Base-by-base conservation (phyloP, 495 filamentous ascomycete species). In the Cercophora samala region DNA sequence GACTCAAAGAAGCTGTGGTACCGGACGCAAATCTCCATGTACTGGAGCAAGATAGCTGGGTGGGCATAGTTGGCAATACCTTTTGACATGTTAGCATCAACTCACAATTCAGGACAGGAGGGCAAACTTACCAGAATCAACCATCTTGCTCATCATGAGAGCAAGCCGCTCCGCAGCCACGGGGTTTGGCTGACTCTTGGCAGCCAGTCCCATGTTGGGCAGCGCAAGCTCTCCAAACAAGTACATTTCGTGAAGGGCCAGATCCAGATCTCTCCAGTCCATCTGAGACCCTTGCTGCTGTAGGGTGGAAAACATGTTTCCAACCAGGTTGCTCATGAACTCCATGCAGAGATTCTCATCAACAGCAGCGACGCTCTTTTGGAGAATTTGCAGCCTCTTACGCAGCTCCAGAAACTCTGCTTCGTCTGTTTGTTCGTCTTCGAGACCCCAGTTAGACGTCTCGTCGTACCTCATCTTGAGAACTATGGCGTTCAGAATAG, bases 371-470 rank as follows among this genome's bases (percentile, higher is more conserved):
- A 97, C 86, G 29, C 88, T 90, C 78, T 97, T 95, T 77, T 99
- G 95, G 24, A 98, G 81, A 24, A 91, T 87, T 72, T 94, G 91
- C 58, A 99, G 81, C 66, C 89, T 83, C 74, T 96, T 97, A 62
- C 96, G 86, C 53, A 98, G 86, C 62, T 97, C 94, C 70, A 96
- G 91, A 73, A 98, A 98, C 74, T 99, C 95, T n/a, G 95, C 96
- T 75, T 98, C 96, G 74, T 99, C 95, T 1, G 93, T 96, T 76
- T 93, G 89, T 64, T 95, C 92, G 66, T 96, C 93, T 73, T 97
- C 95, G 56, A 92, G 89, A 23, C 93, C 94, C 96, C 95, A 99
- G 25, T 86, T 89, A 0, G 91, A 89, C 13, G 95, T 96, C 73
- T 97, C 93, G 71, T 98, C 96, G 73, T 95, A 97, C 70, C 93